Conservation (phyloP, 306 rosid genomes). For the Sesbania bispinosa region DNA sequence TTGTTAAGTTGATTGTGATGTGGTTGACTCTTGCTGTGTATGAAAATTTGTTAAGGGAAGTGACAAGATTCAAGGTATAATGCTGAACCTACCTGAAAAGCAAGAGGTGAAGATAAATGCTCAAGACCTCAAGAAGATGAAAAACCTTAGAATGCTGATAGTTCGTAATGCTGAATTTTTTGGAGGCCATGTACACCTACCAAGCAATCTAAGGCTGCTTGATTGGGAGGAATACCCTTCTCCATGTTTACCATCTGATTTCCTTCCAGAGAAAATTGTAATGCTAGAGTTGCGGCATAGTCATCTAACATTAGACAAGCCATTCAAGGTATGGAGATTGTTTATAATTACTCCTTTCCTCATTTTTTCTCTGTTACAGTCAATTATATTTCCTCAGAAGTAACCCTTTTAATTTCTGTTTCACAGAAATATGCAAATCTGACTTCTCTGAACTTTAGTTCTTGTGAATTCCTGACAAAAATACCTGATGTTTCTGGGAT, state of each 20-base stretch:
- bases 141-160: conserved; percentile 33
- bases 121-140: conserved; percentile 22
- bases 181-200: conserved; percentile 20
- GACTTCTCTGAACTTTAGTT: conserved; percentile 22
- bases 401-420: conserved; percentile 13
- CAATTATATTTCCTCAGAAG: neutral
- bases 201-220: conserved; percentile 27
- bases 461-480: conserved; percentile 13
- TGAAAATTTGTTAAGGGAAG: conserved; percentile 22
- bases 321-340: conserved; percentile 25
- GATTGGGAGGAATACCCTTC: conserved; percentile 34
- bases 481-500: conserved; percentile 31
- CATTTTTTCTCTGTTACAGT: neutral
- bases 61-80: conserved; percentile 31
- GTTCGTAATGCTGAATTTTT: conserved; percentile 20
- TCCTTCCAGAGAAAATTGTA: conserved; percentile 27
- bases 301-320: conserved; percentile 19
- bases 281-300: conserved; percentile 28
- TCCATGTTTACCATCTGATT: conserved; percentile 14
- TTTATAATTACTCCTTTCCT: neutral
- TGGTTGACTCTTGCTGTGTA: neutral
- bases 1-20: neutral
- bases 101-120: conserved; percentile 9
- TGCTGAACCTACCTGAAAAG: conserved; percentile 30
- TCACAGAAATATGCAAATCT: conserved; percentile 22